Conservation (phyloP, 176 grass and related monocot species). For the Triticum monococcum region DNA sequence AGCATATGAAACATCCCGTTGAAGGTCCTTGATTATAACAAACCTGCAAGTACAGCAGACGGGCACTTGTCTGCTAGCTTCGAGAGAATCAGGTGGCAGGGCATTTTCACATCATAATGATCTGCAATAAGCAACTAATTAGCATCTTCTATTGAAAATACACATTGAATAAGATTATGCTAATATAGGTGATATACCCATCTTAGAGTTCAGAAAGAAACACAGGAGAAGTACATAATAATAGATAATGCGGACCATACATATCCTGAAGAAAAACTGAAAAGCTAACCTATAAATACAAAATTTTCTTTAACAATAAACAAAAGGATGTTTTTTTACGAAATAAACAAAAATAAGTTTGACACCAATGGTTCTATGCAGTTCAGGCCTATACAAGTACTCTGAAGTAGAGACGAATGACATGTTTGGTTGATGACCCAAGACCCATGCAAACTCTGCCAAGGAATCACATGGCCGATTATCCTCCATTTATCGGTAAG, state of each 20-base stretch:
- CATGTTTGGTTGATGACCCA: no score
- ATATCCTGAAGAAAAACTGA: no score
- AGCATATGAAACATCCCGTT: background rate
- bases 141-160: background rate
- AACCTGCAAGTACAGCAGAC: constrained; percentile 87
- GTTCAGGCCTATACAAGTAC: background rate
- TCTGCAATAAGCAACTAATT: constrained; percentile 41
- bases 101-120: constrained; percentile 99
- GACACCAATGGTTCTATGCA: background rate
- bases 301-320: no score
- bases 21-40: constrained; percentile 4
- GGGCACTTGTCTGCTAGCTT: constrained; percentile 98
- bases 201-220: background rate
- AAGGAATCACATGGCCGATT: no score
- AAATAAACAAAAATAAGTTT: no score
- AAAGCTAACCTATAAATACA: no score
- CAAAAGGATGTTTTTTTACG: no score
- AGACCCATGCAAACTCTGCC: no score
- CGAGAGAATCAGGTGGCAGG: constrained; percentile 95
- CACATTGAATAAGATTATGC: background rate
- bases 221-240: background rate
- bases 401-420: background rate
- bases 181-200: background rate
- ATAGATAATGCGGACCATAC: background rate
- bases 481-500: background rate